A percentile compares a stretch with the other conserved stretches of the same genome.
Conservation (phyloP, 1,139 yeast species). For the Yamadazyma buinensis region DNA sequence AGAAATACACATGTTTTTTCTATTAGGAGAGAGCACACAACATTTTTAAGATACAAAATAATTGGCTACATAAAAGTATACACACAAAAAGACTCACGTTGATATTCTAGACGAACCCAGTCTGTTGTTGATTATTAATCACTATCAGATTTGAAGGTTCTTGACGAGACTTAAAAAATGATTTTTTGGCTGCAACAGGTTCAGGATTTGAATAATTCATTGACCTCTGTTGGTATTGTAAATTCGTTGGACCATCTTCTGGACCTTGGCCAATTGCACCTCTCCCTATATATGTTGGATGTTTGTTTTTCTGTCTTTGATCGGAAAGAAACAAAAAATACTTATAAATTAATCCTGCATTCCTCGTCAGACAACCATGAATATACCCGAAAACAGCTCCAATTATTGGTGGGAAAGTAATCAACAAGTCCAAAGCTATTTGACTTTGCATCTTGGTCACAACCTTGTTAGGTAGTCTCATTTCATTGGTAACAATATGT, state of each 20-base stretch:
- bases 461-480: slow-evolving; percentile 56
- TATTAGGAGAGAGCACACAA: too few relatives aligned
- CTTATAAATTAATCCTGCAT: slow-evolving; percentile 71
- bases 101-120: slow-evolving; percentile 28
- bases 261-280: slow-evolving; percentile 13
- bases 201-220: slow-evolving; percentile 9
- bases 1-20: too few relatives aligned
- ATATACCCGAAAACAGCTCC: slow-evolving; percentile 79
- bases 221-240: slow-evolving; percentile 2
- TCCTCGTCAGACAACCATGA: slow-evolving; percentile 83
- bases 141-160: slow-evolving; percentile 11
- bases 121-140: slow-evolving; percentile 25
- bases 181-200: slow-evolving; percentile 3
- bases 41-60: too few relatives aligned
- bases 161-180: slow-evolving; percentile 1
- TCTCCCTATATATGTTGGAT: slow-evolving; percentile 20
- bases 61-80: too few relatives aligned
- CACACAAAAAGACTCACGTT: too few relatives aligned
- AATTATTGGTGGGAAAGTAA: slow-evolving; percentile 73
- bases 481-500: slow-evolving; percentile 49
- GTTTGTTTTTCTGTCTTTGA: slow-evolving; percentile 22
- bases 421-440: slow-evolving; percentile 65
- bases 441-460: slow-evolving; percentile 71
- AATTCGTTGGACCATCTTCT: slow-evolving; percentile 2
- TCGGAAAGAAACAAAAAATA: slow-evolving; percentile 37